These are phyloP conservation scores for Biscogniauxia mediterranea DNA, from an alignment of 2,329 filamentous ascomycete species.

Conservation along the genomic window DNA sequence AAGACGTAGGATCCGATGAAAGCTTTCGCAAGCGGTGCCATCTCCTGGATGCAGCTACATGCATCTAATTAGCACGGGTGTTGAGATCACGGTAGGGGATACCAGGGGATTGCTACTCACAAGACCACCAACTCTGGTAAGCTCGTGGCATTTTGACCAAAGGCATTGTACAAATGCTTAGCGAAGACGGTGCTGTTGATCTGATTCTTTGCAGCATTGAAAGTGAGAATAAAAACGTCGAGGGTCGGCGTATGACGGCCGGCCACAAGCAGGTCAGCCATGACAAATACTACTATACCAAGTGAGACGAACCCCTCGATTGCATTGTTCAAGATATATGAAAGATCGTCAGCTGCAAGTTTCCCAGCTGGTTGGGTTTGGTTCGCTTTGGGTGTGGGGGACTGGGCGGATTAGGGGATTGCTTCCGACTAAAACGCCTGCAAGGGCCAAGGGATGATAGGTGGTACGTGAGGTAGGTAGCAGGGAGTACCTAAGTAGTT, in stretches of 20 bases:
- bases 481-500: slow-evolving; percentile 1
- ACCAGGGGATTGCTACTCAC: slow-evolving; percentile 40
- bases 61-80: slow-evolving; percentile 18
- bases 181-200: slow-evolving; percentile 72
- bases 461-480: background rate
- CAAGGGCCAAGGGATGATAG: background rate
- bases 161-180: slow-evolving; percentile 61
- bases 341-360: background rate
- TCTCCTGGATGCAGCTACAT: slow-evolving; percentile 80
- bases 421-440: background rate
- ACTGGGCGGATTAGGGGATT: background rate
- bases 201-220: slow-evolving; percentile 77
- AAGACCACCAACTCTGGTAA: slow-evolving; percentile 57
- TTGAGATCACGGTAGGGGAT: background rate
- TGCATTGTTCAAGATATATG: background rate
- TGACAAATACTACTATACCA: background rate
- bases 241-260: slow-evolving; percentile 44
- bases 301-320: background rate
- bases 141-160: slow-evolving; percentile 47
- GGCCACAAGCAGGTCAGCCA: slow-evolving; percentile 1
- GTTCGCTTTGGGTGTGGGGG: background rate
- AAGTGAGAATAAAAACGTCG: slow-evolving; percentile 77
- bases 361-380: background rate
- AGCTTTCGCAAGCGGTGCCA: slow-evolving; percentile 78
- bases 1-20: slow-evolving; percentile 85